phyloP scores from a whole-genome alignment of 176 grass and related monocot genomes.

The Lolium perenne region DNA sequence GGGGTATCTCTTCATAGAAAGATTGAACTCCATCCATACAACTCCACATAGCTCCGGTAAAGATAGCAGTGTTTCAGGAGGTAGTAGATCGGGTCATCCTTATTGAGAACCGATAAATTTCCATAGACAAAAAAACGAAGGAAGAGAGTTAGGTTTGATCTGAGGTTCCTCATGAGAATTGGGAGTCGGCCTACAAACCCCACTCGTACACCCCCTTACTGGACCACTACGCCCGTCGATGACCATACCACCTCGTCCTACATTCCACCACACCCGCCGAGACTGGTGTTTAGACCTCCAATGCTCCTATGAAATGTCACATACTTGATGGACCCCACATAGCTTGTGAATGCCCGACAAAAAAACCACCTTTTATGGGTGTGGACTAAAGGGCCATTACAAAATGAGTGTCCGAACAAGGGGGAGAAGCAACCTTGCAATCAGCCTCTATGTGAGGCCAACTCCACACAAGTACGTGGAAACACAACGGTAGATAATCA shows the following conservation, averaged over 20 bases:
- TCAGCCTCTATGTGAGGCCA: background rate
- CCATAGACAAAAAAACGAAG: background rate
- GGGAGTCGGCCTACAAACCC: background rate
- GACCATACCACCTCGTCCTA: too few relatives aligned
- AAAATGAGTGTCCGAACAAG: too few relatives aligned
- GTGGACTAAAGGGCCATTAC: too few relatives aligned
- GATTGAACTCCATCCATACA: background rate
- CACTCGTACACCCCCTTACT: too few relatives aligned
- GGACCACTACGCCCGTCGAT: too few relatives aligned
- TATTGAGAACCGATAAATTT: background rate
- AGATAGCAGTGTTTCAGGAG: background rate
- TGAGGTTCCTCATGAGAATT: background rate
- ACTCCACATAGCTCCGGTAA: background rate
- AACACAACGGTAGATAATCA: background rate
- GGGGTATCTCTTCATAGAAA: background rate
- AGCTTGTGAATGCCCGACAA: too few relatives aligned
- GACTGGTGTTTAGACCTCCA: too few relatives aligned
- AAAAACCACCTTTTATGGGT: too few relatives aligned
- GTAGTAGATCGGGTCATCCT: background rate
- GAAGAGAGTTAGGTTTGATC: background rate
- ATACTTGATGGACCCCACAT: too few relatives aligned
- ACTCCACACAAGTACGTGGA: background rate
- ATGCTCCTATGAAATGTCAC: too few relatives aligned
- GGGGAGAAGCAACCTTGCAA: background rate
- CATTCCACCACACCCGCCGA: too few relatives aligned